Evolutionary conservation across 1,284 basidiomycete species (phyloP).

Genomic region (Malassezia pachydermatis): DNA sequence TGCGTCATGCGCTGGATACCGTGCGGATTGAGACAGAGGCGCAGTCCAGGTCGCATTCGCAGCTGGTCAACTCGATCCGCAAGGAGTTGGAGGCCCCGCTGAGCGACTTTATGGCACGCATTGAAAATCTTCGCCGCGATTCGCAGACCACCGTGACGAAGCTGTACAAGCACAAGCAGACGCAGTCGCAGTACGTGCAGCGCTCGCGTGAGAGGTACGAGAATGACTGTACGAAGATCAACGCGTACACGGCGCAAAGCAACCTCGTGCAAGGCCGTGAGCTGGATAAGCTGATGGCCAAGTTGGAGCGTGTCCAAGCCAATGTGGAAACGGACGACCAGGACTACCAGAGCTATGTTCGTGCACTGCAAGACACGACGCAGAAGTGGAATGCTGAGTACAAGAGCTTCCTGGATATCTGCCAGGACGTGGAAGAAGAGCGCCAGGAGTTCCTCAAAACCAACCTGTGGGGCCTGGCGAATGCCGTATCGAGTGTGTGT

Average conservation of each 20-base stretch:
- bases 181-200: constrained; percentile 41
- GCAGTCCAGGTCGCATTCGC: constrained; percentile 62
- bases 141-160: constrained; percentile 31
- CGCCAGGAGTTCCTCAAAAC: constrained; percentile 87
- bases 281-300: constrained; percentile 75
- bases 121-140: constrained; percentile 28
- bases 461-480: constrained; percentile 90
- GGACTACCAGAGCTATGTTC: constrained; percentile 79
- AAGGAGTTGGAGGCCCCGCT: constrained; percentile 61
- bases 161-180: constrained; percentile 44
- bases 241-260: constrained; percentile 85
- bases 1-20: constrained; percentile 66
- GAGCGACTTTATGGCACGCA: constrained; percentile 34
- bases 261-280: constrained; percentile 87
- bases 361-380: constrained; percentile 68
- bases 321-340: constrained; percentile 66
- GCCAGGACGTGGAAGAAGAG: constrained; percentile 91
- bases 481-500: constrained; percentile 86
- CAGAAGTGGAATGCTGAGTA: constrained; percentile 85
- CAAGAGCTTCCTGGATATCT: constrained; percentile 59
- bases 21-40: constrained; percentile 72
- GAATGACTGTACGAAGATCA: constrained; percentile 83
- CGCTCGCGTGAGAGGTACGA: constrained; percentile 86
- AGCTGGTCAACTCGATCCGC: constrained; percentile 64
- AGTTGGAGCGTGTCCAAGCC: constrained; percentile 77